phyloP scores from a whole-genome alignment of 169 alveolate genomes.

The Theileria orientalis region DNA sequence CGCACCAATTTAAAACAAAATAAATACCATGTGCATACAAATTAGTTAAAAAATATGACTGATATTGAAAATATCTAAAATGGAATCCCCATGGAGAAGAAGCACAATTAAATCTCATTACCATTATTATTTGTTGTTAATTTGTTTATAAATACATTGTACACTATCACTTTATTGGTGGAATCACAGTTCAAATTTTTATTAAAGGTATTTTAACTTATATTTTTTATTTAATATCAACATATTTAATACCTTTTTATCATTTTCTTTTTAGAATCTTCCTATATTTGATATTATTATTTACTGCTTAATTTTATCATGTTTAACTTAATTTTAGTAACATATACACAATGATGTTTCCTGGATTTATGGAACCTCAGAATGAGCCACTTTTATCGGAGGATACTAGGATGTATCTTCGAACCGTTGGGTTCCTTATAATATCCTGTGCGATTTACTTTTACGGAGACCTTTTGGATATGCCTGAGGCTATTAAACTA shows the following conservation, averaged over 20 bases:
- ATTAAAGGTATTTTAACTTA: neutral
- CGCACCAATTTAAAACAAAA: neutral
- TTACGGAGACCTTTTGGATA: conserved; percentile 76
- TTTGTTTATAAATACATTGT: neutral
- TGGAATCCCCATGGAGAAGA: conserved; percentile 15
- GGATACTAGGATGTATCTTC: conserved; percentile 57
- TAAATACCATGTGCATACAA: neutral
- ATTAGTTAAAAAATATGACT: neutral
- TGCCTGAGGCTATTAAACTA: conserved; percentile 72
- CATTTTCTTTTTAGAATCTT: neutral
- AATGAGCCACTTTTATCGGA: conserved; percentile 72
- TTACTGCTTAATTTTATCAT: neutral
- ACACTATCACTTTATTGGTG: neutral
- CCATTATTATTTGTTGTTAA: neutral
- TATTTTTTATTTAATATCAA: neutral
- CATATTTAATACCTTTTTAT: neutral
- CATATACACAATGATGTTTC: conserved; percentile 70
- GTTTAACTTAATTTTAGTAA: neutral
- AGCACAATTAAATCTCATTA: no score
- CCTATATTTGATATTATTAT: neutral
- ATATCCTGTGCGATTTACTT: conserved; percentile 69
- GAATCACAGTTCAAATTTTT: neutral
- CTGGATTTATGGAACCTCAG: conserved; percentile 73
- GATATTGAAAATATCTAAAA: neutral
- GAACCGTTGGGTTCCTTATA: conserved; percentile 69